These are phyloP conservation scores for Penicillium decumbens DNA, from an alignment of 2,329 filamentous ascomycete genomes.

Conservation along the genomic window DNA sequence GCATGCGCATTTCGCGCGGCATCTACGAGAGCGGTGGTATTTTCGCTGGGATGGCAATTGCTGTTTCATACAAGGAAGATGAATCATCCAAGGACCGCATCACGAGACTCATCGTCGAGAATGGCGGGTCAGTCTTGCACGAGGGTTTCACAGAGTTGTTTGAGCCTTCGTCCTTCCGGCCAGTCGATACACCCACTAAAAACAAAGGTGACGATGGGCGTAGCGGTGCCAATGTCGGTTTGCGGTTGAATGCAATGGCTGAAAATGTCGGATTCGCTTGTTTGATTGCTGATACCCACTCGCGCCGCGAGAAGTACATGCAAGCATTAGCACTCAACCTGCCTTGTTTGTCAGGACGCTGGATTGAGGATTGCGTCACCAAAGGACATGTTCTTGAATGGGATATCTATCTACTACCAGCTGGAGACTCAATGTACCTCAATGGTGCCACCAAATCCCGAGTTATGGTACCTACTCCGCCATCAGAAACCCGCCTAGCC, in stretches of 20 bases:
- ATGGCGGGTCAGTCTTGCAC: conserved; percentile 68
- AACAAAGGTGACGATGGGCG: conserved; percentile 12
- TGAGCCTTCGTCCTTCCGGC: conserved; percentile 40
- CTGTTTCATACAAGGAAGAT: conserved; percentile 66
- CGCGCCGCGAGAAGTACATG: conserved; percentile 85
- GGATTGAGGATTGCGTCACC: conserved; percentile 69
- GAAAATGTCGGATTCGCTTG: conserved; percentile 69
- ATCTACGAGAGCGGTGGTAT: conserved; percentile 42
- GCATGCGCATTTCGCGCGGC: conserved; percentile 47
- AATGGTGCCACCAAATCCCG: conserved; percentile 74
- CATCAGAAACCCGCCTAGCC: conserved; percentile 52
- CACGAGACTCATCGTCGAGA: conserved; percentile 59
- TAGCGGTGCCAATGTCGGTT: conserved; percentile 20
- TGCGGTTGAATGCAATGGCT: conserved; percentile 55
- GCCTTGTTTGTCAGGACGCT: conserved; percentile 77
- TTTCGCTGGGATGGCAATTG: conserved; percentile 82
- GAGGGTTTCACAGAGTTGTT: conserved; percentile 81
- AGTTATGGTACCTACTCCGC: conserved; percentile 58
- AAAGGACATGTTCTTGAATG: conserved; percentile 64
- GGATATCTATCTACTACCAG: conserved; percentile 76
- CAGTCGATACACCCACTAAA: conserved; percentile 28
- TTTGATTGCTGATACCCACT: conserved; percentile 79
- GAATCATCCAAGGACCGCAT: conserved; percentile 55
- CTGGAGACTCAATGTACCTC: conserved; percentile 73
- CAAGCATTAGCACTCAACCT: conserved; percentile 86